Conservation (phyloP, 2,329 filamentous ascomycete genomes). For the Colletotrichum sp. region DNA sequence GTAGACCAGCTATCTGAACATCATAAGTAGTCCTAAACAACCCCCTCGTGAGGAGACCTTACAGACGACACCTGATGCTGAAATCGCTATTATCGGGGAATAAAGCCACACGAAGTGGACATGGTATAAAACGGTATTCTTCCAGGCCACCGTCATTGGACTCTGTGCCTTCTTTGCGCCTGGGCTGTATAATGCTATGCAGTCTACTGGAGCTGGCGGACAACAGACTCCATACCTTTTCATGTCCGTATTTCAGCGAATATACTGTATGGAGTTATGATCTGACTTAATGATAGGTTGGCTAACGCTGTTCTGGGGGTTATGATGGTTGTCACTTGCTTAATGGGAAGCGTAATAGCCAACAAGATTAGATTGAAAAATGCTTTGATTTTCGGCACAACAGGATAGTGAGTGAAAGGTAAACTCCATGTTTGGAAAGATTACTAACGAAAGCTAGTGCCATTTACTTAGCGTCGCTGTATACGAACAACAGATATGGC, state of each 20-base stretch:
- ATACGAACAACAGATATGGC: constrained; percentile 36
- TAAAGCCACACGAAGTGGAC: background rate
- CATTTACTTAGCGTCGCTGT: constrained; percentile 39
- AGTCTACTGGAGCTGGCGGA: constrained; percentile 32
- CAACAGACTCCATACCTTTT: constrained; percentile 33
- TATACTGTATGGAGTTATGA: accelerated
- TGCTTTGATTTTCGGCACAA: constrained; percentile 3
- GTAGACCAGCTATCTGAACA: background rate
- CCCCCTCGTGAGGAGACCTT: background rate
- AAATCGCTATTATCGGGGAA: background rate
- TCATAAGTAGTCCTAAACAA: background rate
- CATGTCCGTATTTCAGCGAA: constrained; percentile 22
- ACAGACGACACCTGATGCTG: background rate
- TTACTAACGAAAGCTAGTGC: background rate
- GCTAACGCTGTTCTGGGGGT: background rate
- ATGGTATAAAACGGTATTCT: constrained; percentile 32
- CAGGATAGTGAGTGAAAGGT: background rate
- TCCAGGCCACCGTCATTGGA: constrained; percentile 29
- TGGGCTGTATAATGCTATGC: constrained; percentile 34
- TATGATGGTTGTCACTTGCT: constrained; percentile 5
- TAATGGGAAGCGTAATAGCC: background rate
- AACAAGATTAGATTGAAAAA: background rate
- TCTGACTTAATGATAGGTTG: background rate
- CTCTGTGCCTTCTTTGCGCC: constrained; percentile 31
- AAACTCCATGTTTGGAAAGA: accelerated